Conservation (phyloP, 2,329 filamentous ascomycete species). For the Dichotomopilus funicola region DNA sequence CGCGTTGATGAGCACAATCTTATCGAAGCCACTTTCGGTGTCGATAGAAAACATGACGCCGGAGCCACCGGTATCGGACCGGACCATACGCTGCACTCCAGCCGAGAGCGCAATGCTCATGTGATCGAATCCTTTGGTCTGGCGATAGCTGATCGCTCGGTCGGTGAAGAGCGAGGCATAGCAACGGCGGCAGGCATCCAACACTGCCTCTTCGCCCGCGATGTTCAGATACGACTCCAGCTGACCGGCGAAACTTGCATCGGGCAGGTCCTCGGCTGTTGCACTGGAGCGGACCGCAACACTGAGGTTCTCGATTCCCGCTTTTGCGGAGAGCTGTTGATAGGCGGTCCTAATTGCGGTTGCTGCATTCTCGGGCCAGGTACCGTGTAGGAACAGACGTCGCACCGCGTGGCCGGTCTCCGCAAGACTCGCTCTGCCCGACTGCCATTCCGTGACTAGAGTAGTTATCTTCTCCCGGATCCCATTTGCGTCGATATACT, state of each 20-base stretch:
- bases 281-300: slow-evolving; percentile 35
- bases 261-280: slow-evolving; percentile 34
- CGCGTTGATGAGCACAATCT: slow-evolving; percentile 33
- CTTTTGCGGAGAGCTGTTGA: slow-evolving; percentile 23
- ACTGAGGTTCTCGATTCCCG: slow-evolving; percentile 21
- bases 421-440: slow-evolving; percentile 23
- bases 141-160: slow-evolving; percentile 32
- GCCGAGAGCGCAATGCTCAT: slow-evolving; percentile 26
- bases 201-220: slow-evolving; percentile 26
- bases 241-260: slow-evolving; percentile 35
- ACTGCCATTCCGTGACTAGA: slow-evolving; percentile 28
- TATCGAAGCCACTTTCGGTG: slow-evolving; percentile 34
- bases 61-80: slow-evolving; percentile 30
- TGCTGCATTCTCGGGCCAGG: slow-evolving; percentile 27
- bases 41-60: slow-evolving; percentile 38
- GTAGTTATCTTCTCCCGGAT: slow-evolving; percentile 28
- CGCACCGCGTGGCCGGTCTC: slow-evolving; percentile 29
- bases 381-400: slow-evolving; percentile 27
- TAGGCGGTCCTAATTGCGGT: slow-evolving; percentile 27
- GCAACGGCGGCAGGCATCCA: slow-evolving; percentile 32
- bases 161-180: slow-evolving; percentile 35
- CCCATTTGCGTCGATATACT: slow-evolving; percentile 29
- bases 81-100: slow-evolving; percentile 29
- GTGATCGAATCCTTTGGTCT: slow-evolving; percentile 26
- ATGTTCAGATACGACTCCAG: slow-evolving; percentile 35